These are phyloP conservation scores for Collybia sordida DNA, from an alignment of 768 basidiomycete genomes.

Conservation along the genomic window DNA sequence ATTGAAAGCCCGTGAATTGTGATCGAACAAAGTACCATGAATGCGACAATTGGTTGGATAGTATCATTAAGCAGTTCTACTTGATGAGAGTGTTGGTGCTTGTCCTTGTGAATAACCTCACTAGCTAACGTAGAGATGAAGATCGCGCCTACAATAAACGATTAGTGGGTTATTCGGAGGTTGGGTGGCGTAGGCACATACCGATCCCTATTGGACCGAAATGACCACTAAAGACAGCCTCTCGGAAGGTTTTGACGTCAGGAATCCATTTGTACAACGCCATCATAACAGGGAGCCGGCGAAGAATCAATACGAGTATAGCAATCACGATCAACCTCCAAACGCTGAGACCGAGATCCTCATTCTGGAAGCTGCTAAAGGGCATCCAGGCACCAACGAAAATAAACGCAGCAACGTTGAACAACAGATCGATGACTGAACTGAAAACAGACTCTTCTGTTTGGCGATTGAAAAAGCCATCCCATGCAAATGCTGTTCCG, in stretches of 20 bases:
- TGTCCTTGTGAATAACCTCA: constrained; percentile 46
- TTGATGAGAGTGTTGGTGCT: constrained; percentile 50
- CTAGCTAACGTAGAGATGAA: constrained; percentile 89
- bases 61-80: constrained; percentile 64
- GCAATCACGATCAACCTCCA: constrained; percentile 87
- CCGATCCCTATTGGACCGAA: constrained; percentile 89
- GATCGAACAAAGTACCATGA: constrained; percentile 92
- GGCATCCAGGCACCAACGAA: constrained; percentile 99
- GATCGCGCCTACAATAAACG: constrained; percentile 60
- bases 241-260: constrained; percentile 91
- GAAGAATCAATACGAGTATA: constrained; percentile 76
- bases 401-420: constrained; percentile 94
- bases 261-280: constrained; percentile 91
- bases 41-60: constrained; percentile 92
- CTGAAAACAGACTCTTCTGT: constrained; percentile 96
- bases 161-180: not conserved
- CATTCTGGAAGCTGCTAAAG: constrained; percentile 74
- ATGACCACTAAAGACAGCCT: constrained; percentile 93
- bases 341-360: constrained; percentile 64
- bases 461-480: constrained; percentile 89
- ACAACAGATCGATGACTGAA: constrained; percentile 93
- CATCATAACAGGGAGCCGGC: constrained; percentile 83
- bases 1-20: constrained; percentile 89
- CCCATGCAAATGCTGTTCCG: constrained; percentile 96
- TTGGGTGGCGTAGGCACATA: constrained; percentile 21